Base-by-base conservation (phyloP, 2,329 filamentous ascomycete species). In the Ceratocystiopsis sp. region DNA sequence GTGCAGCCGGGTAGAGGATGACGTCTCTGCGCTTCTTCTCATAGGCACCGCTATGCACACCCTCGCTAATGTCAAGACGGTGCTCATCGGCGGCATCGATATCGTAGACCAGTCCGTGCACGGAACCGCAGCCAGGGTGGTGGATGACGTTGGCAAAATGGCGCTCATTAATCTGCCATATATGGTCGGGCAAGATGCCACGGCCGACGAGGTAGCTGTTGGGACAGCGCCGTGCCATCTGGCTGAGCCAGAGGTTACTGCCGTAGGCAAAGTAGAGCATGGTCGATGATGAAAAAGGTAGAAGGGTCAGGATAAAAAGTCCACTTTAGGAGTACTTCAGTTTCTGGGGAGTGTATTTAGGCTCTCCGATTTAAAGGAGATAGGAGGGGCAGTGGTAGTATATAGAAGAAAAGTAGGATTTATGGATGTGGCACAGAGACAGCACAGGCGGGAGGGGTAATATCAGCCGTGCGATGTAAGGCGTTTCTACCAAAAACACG, bases 81-180 rank as follows among this genome's bases (percentile, higher is more conserved):
- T 51, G 53, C 48, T 66, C 63, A 44, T 65, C 63, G 4, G 4
- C 17, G 19, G 14, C 35, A 15, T 46, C 43, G 2, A 50, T 42
- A 45, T 57, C 55, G 46, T 61, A 66, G n/a, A 63, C 55, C 16
- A 66, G 58, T 6, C 62, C 63, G 37, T 63, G 57, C 13, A 66
- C 62, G 51, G 19, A 40, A n/a, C n/a, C n/a, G 50, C 37, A 13
- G 38, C 18, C 36, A 12, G 13, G 15, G 33, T 39, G 52, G 50
- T 15, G 35, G 9, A 63, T 45, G 25, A 68, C 56, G 48, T 68
- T 68, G 45, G 64, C 65, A 41, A 59, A 66, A 25, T 64, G 64
- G 19, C 64, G 59, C 53, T 65, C 55, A 51, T 67, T 68, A 57
- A 68, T 67, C 51, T 65, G 62, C 59, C 64, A 67, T 32, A 57